Base-by-base conservation (phyloP, 1,139 yeast genomes). In the Lodderomyces pseudojiufengensis region DNA sequence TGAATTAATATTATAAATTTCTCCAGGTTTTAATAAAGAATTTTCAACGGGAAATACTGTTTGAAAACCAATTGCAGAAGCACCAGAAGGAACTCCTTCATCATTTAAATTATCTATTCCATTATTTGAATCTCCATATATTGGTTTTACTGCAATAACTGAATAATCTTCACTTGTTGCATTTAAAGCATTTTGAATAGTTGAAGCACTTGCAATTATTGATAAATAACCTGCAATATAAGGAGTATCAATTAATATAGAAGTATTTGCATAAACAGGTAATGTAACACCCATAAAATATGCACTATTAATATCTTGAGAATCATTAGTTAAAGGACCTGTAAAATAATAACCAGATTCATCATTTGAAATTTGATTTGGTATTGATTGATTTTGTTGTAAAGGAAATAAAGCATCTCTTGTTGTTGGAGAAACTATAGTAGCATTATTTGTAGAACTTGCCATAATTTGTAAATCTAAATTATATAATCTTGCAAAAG, bases 201-300 rank as follows among this genome's bases (percentile, higher is more conserved):
- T 59, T 23, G 65, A 64, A 0, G 92, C 85, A 43, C 71, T 68
- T 47, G 84, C 71, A 1, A 85, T 61, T 5, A 85, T 73, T 0
- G 95, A 73, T 31, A 87, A 50, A 56, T 78, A 88, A 0, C 96
- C 97, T 1, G 82, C 74, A 4, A 84, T 64, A 13, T 74, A 67
- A 3, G 84, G 79, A 12, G 72, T 62, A 22, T 72, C 61, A 18
- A 83, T 59, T 35, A 85, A 64, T 18, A 86, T 81, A 4, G 95
- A 84, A 10, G 82, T 71, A 51, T 84, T 83, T 11, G 87, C 76
- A 50, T 70, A 78, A 2, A 88, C 74, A 0, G 96, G 94, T 5
- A 87, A 49, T 0, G 87, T 78, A 30, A 80, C 51, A 2, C 85
- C 80, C 60, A 78, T 58, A 50, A 70, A 73, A 46, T 66, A 66